Evolutionary conservation across 2,329 filamentous ascomycete genomes (phyloP).

Genomic region (Penicillium palitans): DNA sequence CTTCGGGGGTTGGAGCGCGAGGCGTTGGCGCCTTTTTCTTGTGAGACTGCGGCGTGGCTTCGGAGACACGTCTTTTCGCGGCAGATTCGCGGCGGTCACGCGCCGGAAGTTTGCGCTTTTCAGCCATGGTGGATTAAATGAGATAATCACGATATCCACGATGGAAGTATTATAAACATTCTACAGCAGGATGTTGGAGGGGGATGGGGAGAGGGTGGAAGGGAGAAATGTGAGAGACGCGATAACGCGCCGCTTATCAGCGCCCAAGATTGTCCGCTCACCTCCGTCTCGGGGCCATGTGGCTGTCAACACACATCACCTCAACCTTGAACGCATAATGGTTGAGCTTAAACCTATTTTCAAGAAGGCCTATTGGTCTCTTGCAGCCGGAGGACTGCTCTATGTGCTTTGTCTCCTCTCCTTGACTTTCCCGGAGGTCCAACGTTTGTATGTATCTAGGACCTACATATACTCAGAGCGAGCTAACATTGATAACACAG

Average conservation of each 20-base stretch:
- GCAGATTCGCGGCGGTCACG: conserved; percentile 47
- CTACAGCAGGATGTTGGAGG: neutral
- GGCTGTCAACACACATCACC: neutral
- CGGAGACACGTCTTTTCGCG: conserved; percentile 46
- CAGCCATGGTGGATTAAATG: conserved; percentile 34
- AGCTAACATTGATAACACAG: conserved; percentile 47
- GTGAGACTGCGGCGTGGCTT: conserved; percentile 37
- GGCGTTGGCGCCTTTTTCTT: conserved; percentile 41
- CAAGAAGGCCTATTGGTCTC: conserved; percentile 55
- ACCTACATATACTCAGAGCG: neutral
- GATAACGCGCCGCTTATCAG: conserved; percentile 20
- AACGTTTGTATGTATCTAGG: conserved; percentile 68
- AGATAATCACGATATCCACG: neutral
- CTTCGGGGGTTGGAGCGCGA: conserved; percentile 30
- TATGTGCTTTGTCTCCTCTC: conserved; percentile 68
- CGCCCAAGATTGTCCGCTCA: conserved; percentile 9
- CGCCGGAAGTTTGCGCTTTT: conserved; percentile 47
- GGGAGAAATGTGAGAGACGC: conserved; percentile 24
- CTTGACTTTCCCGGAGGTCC: conserved; percentile 68
- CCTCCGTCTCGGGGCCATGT: conserved; percentile 1
- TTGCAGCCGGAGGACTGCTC: conserved; percentile 61
- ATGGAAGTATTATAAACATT: neutral
- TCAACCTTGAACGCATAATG: conserved; percentile 23
- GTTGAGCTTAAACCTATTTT: conserved; percentile 48
- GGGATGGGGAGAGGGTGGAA: conserved; percentile 18